A percentile compares a stretch with the other conserved stretches of the same genome.
These are phyloP conservation scores for Phaffomyces antillensis DNA, from an alignment of 805 yeast species.

Conservation along the genomic window DNA sequence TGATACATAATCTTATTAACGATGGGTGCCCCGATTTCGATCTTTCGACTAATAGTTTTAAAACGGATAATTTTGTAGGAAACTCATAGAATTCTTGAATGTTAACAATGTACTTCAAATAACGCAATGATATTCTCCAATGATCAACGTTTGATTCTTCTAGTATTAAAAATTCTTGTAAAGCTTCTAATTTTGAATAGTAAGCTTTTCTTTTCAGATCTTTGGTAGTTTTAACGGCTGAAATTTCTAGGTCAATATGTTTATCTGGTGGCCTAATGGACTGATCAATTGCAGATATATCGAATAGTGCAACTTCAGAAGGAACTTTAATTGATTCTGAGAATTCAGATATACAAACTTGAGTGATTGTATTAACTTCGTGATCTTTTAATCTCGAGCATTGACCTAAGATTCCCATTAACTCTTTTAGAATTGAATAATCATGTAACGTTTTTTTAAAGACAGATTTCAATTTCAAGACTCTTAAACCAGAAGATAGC, in stretches of 20 bases:
- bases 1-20: constrained; percentile 50
- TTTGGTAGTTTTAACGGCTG: constrained; percentile 57
- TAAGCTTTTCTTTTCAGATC: constrained; percentile 43
- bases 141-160: constrained; percentile 28
- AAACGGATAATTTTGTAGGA: constrained; percentile 31
- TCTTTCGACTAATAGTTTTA: constrained; percentile 37
- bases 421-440: constrained; percentile 40
- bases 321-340: constrained; percentile 41
- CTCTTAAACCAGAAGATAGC: constrained; percentile 56
- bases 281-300: constrained; percentile 30
- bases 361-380: constrained; percentile 48
- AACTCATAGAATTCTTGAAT: constrained; percentile 50
- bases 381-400: constrained; percentile 52
- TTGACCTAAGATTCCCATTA: constrained; percentile 41
- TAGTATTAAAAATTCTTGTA: constrained; percentile 34
- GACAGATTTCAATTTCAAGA: constrained; percentile 52
- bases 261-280: constrained; percentile 56
- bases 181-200: constrained; percentile 30
- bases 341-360: constrained; percentile 39
- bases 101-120: constrained; percentile 42
- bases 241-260: constrained; percentile 48
- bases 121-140: constrained; percentile 51
- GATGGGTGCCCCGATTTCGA: constrained; percentile 63
- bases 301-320: constrained; percentile 44
- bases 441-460: constrained; percentile 53